phyloP scores from a whole-genome alignment of 2,329 filamentous ascomycete genomes.

The Colletotrichum kahawae region DNA sequence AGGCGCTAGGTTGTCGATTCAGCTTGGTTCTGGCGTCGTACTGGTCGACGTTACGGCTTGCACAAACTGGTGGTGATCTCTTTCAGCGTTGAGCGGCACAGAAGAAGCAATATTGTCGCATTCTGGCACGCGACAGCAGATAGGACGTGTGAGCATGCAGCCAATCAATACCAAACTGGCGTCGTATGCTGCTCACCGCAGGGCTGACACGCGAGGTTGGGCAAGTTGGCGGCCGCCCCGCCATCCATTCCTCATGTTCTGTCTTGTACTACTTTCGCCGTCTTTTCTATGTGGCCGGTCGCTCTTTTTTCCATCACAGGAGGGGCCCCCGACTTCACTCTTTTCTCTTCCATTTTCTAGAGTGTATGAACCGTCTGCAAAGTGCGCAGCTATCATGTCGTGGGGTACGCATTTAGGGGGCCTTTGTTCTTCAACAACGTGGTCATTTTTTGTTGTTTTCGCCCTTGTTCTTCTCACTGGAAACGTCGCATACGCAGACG shows the following conservation, averaged over 20 bases:
- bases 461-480: no score
- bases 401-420: no score
- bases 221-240: not conserved
- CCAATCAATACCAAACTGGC: not conserved
- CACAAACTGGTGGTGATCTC: not conserved
- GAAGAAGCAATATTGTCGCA: not conserved
- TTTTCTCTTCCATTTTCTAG: no score
- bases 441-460: no score
- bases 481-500: no score
- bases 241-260: not conserved
- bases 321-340: not conserved
- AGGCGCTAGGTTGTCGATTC: not conserved
- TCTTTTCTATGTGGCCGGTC: not conserved
- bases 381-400: no score
- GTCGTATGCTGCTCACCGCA: not conserved
- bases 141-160: not conserved
- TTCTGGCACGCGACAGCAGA: not conserved
- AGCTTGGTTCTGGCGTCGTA: not conserved
- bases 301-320: not conserved
- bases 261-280: not conserved
- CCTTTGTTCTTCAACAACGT: no score
- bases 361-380: no score
- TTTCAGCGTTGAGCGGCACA: not conserved
- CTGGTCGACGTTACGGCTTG: not conserved
- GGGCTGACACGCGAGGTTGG: not conserved